Percentiles rank a stretch among this genome's conserved stretches.
These are phyloP conservation scores for Zopfochytrium polystomum DNA, from an alignment of 371 early-diverging fungal genomes.

Conservation along the genomic window DNA sequence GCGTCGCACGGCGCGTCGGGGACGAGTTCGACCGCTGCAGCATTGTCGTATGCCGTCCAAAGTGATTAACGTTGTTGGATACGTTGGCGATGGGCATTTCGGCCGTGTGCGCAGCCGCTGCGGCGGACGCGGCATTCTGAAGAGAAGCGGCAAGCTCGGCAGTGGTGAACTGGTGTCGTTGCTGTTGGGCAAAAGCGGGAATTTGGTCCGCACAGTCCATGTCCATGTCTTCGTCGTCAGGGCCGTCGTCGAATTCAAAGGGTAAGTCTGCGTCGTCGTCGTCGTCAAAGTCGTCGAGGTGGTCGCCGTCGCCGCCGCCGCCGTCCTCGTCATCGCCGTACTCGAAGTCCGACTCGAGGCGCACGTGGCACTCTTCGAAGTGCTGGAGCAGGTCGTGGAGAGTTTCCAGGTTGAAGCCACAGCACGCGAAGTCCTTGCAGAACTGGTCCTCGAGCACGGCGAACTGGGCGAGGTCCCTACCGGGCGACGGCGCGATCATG, in stretches of 20 bases:
- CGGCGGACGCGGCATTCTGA: background rate
- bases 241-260: constrained; percentile 12
- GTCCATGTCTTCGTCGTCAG: constrained; percentile 26
- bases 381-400: constrained; percentile 89
- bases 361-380: constrained; percentile 89
- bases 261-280: constrained; percentile 27
- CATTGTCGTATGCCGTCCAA: no score
- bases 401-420: constrained; percentile 77
- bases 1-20: no score
- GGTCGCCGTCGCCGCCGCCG: no score
- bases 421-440: constrained; percentile 90
- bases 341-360: constrained; percentile 62
- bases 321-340: no score
- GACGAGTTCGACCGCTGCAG: no score
- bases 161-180: background rate
- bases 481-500: constrained; percentile 35
- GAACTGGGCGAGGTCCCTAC: constrained; percentile 69
- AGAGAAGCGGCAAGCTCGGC: background rate
- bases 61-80: no score
- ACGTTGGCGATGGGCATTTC: constrained; percentile 12
- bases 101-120: constrained; percentile 11
- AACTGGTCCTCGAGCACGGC: constrained; percentile 78
- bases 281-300: constrained; percentile 31
- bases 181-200: constrained; percentile 2
- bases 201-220: constrained; percentile 22